Conservation (phyloP, 805 yeast species). For the Torulaspora indica region DNA sequence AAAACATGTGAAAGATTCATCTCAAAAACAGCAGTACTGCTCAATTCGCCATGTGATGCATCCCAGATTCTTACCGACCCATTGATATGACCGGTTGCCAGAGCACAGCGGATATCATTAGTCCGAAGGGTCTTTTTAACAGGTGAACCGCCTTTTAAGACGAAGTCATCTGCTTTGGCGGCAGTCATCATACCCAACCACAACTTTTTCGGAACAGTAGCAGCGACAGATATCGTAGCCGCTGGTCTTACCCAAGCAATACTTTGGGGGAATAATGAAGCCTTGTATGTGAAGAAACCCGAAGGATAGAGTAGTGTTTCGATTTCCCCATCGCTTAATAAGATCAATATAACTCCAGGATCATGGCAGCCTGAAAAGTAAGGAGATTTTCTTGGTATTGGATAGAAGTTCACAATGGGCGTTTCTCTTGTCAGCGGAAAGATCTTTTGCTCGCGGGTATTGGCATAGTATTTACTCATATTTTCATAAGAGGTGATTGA, state of each 20-base stretch:
- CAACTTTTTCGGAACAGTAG: constrained; percentile 54
- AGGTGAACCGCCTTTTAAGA: constrained; percentile 80
- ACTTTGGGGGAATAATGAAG: constrained; percentile 72
- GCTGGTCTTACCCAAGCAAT: constrained; percentile 75
- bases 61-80: constrained; percentile 84
- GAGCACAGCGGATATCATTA: constrained; percentile 49
- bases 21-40: constrained; percentile 54
- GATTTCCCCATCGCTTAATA: constrained; percentile 60
- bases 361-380: constrained; percentile 76
- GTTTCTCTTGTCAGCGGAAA: constrained; percentile 50
- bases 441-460: constrained; percentile 50
- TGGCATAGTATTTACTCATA: constrained; percentile 72
- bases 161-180: constrained; percentile 40
- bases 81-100: constrained; percentile 81
- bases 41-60: constrained; percentile 69
- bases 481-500: constrained; percentile 76
- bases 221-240: constrained; percentile 51
- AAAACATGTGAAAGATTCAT: constrained; percentile 50
- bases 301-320: constrained; percentile 56
- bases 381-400: constrained; percentile 62
- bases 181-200: constrained; percentile 76
- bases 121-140: constrained; percentile 45
- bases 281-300: constrained; percentile 48
- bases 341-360: constrained; percentile 58
- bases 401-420: constrained; percentile 44